These are phyloP conservation scores for Scleroderma bovista DNA, from an alignment of 768 basidiomycete genomes.

Conservation along the genomic window DNA sequence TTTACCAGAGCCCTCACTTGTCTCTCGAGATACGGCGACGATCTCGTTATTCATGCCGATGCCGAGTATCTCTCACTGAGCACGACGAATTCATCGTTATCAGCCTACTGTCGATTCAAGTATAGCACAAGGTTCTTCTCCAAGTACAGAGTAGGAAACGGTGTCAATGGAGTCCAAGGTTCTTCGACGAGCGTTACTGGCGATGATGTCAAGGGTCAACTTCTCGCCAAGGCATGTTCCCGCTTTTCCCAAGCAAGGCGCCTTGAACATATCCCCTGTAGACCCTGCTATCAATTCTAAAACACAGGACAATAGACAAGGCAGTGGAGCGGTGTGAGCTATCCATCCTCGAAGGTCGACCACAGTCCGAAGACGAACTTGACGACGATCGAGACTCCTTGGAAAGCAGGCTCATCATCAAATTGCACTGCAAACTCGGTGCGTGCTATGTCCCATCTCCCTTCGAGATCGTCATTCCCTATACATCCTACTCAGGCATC, in stretches of 20 bases:
- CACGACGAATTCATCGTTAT: constrained; percentile 72
- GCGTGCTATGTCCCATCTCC: constrained; percentile 6
- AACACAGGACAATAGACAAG: constrained; percentile 70
- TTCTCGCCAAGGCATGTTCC: constrained; percentile 57
- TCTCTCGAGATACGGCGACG: constrained; percentile 78
- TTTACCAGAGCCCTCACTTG: constrained; percentile 73
- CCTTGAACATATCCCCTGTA: constrained; percentile 18
- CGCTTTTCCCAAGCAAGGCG: neutral
- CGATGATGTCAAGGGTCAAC: constrained; percentile 57
- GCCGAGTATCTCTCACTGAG: constrained; percentile 58
- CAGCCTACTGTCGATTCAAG: constrained; percentile 77
- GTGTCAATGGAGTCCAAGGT: constrained; percentile 11
- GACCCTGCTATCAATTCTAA: constrained; percentile 71
- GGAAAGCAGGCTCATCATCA: constrained; percentile 67
- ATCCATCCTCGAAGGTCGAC: constrained; percentile 53
- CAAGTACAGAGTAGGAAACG: constrained; percentile 45
- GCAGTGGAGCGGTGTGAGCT: constrained; percentile 73
- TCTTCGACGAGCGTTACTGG: constrained; percentile 16
- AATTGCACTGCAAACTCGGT: constrained; percentile 84
- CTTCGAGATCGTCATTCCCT: constrained; percentile 3
- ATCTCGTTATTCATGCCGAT: constrained; percentile 64
- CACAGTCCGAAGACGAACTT: constrained; percentile 21
- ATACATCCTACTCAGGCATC: constrained; percentile 46
- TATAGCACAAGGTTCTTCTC: constrained; percentile 67
- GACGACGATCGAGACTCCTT: constrained; percentile 46